Base-by-base conservation (phyloP, 2,329 filamentous ascomycete genomes). In the Calonectria honghensis region DNA sequence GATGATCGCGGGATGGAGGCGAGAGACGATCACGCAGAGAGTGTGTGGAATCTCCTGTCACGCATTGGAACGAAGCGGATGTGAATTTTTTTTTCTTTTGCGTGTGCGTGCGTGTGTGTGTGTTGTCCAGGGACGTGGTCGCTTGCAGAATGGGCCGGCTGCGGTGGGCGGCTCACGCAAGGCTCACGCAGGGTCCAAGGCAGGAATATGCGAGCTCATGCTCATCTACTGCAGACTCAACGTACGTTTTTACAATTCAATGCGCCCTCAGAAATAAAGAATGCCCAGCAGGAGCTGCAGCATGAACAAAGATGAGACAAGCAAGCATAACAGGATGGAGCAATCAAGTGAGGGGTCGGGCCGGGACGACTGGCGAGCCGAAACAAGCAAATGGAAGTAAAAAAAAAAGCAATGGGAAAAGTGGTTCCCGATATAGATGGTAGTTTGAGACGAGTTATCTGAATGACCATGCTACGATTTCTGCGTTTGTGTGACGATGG, bases 1-100 rank as follows among this genome's bases (percentile, higher is more conserved):
- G 79, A 79, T 77, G 77, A 76, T 77, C 50, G 75, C 37, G 45
- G 74, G 70, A 63, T 73, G 61, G 68, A 66, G 41, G 66, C 57
- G 37, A 59, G 61, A 61, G 52, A 35, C 52, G 65, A 73, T 73
- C 72, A 73, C 61, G 72, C 41, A 32, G 18, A 50, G 39, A 67
- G 48, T 73, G 39, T 66, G 70, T 68, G 64, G 67, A 37, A 37
- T 54, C 67, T 65, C 50, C 66, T 50, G 50, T 73, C 64, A 72
- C 64, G 35, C 57, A 61, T 54, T 24, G 59, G 27, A 27, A 63
- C 37, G 31, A 63, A 63, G 24, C 45, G 45, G 45, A 13, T 16
- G 24, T 61, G n/a, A 16, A 20, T 50, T 64, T 70, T 64, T 52
- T 70, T 63, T 45, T 48, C 20, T n/a, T 48, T 32, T 32, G 61